Evolutionary conservation across 108 stramenopile genomes (phyloP).

Genomic region (Pelagomonas calceolata): DNA sequence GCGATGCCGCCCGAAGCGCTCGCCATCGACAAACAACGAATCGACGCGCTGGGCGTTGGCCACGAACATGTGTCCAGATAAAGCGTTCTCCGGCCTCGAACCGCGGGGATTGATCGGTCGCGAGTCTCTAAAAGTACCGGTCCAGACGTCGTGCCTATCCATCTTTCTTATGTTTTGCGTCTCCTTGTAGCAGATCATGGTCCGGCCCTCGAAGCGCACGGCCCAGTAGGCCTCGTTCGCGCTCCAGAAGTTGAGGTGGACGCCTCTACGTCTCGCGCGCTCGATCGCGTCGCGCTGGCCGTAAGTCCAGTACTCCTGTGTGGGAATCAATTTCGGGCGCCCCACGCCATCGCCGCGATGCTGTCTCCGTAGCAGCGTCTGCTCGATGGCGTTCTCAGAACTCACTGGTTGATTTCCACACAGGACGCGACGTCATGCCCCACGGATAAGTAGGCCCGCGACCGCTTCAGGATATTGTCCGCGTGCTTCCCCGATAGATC

Average conservation of each 20-base stretch:
- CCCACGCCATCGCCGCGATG: too few relatives aligned
- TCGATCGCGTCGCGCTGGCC: background rate
- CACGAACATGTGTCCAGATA: background rate
- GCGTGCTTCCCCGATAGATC: background rate
- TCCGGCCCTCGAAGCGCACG: constrained; percentile 4
- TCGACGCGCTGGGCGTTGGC: constrained; percentile 9
- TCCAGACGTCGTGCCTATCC: background rate
- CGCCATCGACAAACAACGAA: background rate
- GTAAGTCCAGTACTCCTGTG: constrained; percentile 14
- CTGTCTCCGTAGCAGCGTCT: too few relatives aligned
- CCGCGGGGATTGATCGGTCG: background rate
- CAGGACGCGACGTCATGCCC: too few relatives aligned
- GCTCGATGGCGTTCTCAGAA: too few relatives aligned
- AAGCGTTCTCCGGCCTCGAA: background rate
- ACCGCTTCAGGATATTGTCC: background rate
- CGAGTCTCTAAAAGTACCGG: constrained; percentile 8
- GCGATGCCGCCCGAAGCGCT: background rate
- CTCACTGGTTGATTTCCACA: too few relatives aligned
- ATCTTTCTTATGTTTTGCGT: background rate
- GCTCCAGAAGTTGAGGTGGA: constrained; percentile 5
- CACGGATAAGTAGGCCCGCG: background rate
- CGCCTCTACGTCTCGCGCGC: background rate
- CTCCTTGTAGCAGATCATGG: constrained; percentile 3
- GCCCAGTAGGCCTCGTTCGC: constrained; percentile 14
- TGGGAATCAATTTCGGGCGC: too few relatives aligned